phyloP scores from a whole-genome alignment of 1,139 yeast genomes.

The Geotrichum candidum region DNA sequence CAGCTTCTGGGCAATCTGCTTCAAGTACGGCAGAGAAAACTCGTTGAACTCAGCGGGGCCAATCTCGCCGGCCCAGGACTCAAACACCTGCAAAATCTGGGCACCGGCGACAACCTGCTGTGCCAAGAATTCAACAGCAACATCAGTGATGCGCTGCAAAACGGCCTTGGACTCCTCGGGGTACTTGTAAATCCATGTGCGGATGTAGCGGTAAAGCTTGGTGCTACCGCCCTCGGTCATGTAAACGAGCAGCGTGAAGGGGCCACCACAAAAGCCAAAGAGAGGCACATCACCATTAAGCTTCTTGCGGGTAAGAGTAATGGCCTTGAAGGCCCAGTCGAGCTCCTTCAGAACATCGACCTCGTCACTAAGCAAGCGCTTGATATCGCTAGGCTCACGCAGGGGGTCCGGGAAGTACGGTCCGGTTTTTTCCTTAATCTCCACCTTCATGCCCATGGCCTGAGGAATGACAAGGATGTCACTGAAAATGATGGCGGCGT shows the following conservation, averaged over 20 bases:
- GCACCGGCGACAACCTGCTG: conserved; percentile 97
- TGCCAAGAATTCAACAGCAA: conserved; percentile 86
- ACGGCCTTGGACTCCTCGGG: conserved; percentile 67
- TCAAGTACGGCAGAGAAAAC: conserved; percentile 82
- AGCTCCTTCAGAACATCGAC: conserved; percentile 71
- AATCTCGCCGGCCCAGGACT: conserved; percentile 96
- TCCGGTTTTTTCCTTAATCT: conserved; percentile 92
- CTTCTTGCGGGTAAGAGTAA: conserved; percentile 77
- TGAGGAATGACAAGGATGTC: conserved; percentile 96
- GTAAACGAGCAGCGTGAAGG: conserved; percentile 93
- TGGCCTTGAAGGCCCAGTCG: conserved; percentile 92
- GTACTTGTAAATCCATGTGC: conserved; percentile 82
- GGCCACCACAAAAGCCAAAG: conserved; percentile 94
- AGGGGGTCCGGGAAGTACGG: conserved; percentile 90
- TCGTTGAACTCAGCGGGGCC: conserved; percentile 84
- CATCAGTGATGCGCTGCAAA: conserved; percentile 75
- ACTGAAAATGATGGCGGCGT: conserved; percentile 94
- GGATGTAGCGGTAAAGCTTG: conserved; percentile 81
- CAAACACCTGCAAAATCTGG: conserved; percentile 93
- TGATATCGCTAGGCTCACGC: conserved; percentile 63
- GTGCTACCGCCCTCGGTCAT: conserved; percentile 99
- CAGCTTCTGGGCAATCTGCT: conserved; percentile 63
- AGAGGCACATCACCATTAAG: conserved; percentile 88
- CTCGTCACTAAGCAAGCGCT: conserved; percentile 47
- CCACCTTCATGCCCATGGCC: conserved; percentile 94